Evolutionary conservation across 495 filamentous ascomycete species (phyloP).

Genomic region (Trichoderma orchidacearum): DNA sequence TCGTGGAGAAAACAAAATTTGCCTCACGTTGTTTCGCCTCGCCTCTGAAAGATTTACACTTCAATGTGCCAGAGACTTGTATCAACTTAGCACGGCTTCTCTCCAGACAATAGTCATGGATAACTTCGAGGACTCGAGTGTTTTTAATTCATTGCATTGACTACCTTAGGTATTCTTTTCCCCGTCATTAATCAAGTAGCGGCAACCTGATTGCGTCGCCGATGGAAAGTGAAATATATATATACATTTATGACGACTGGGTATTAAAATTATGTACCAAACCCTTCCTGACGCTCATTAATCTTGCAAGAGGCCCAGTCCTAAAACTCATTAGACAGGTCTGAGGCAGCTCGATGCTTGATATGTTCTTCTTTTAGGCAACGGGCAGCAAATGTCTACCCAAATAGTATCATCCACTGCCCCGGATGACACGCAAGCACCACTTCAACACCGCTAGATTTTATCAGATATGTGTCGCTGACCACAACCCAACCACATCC

Average conservation of each 20-base stretch:
- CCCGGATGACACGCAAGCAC: not conserved
- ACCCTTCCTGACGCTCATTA: not conserved
- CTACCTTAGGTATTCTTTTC: not conserved
- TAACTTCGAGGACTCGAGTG: too few species aligned
- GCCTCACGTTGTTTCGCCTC: too few species aligned
- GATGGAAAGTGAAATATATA: not conserved
- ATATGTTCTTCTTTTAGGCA: not conserved
- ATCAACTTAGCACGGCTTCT: not conserved
- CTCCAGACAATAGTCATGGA: not conserved
- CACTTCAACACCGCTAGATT: constrained; percentile 1
- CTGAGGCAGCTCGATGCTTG: not conserved
- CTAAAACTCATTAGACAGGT: not conserved
- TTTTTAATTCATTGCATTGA: not conserved
- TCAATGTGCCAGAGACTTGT: too few species aligned
- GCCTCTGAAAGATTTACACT: too few species aligned
- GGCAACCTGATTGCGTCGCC: not conserved
- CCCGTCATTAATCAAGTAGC: not conserved
- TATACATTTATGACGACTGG: not conserved
- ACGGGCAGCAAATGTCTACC: not conserved
- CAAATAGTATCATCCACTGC: not conserved
- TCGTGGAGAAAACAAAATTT: too few species aligned
- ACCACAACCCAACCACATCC: not conserved
- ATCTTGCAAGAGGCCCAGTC: not conserved
- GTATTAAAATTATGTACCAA: not conserved
- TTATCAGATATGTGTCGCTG: not conserved